Conservation (phyloP, 2,329 filamentous ascomycete species). For the Xylariaceae sp. region DNA sequence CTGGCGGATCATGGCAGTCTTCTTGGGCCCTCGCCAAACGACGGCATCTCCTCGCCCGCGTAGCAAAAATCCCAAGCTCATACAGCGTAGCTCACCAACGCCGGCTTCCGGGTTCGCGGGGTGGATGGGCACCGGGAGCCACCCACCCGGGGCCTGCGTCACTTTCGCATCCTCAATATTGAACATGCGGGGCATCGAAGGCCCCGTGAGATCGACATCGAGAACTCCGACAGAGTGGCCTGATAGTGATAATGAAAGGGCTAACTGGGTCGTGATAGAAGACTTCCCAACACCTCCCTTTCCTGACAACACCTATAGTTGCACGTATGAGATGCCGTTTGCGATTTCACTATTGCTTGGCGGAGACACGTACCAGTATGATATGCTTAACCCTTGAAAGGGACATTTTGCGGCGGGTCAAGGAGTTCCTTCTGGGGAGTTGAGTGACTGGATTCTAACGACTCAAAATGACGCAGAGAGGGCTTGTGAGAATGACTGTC, state of each 20-base stretch:
- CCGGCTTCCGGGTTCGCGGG: constrained; percentile 46
- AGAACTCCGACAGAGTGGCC: constrained; percentile 90
- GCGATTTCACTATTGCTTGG: background rate
- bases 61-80: constrained; percentile 90
- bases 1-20: constrained; percentile 97
- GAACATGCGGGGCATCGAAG: constrained; percentile 92
- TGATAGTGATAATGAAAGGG: constrained; percentile 77
- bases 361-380: constrained; percentile 55
- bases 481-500: background rate
- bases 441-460: background rate
- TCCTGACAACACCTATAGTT: constrained; percentile 68
- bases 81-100: constrained; percentile 67
- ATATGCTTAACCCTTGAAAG: constrained; percentile 70
- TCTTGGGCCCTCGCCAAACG: constrained; percentile 96
- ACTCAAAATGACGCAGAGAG: no score
- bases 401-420: constrained; percentile 47
- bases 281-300: constrained; percentile 99
- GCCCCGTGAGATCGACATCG: constrained; percentile 92
- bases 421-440: background rate
- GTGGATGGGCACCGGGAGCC: constrained; percentile 85
- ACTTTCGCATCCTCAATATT: constrained; percentile 86
- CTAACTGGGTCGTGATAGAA: constrained; percentile 93
- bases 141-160: constrained; percentile 83
- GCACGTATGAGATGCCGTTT: constrained; percentile 4
- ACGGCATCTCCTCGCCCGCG: constrained; percentile 81